Percentiles rank a stretch among this genome's conserved stretches.
Conservation (phyloP, 2,329 filamentous ascomycete genomes). For the Pseudovirgaria hyperparasitica region DNA sequence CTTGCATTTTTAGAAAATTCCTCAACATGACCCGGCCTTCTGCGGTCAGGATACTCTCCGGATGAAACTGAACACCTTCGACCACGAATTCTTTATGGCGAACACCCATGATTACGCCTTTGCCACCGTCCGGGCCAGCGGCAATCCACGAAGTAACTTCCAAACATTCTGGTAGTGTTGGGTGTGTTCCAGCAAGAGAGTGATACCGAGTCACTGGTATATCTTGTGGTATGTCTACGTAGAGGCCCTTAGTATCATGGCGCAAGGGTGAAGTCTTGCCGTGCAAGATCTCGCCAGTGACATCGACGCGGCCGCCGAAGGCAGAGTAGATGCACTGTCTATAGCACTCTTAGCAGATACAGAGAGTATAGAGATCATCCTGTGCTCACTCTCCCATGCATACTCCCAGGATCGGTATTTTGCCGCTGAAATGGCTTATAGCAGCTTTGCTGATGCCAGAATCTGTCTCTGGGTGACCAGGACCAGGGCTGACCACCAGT, state of each 20-base stretch:
- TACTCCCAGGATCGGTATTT: conserved; percentile 91
- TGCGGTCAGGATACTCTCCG: conserved; percentile 89
- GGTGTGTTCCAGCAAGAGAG: conserved; percentile 83
- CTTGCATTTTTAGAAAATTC: conserved; percentile 80
- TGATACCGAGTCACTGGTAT: conserved; percentile 91
- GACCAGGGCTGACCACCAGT: conserved; percentile 86
- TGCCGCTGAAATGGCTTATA: conserved; percentile 82
- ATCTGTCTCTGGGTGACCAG: conserved; percentile 82
- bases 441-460: conserved; percentile 88
- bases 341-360: conserved; percentile 4
- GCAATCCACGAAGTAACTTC: conserved; percentile 87
- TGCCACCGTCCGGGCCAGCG: conserved; percentile 58
- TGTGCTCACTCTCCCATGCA: conserved; percentile 83
- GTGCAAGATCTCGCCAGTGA: conserved; percentile 91
- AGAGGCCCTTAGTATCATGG: conserved; percentile 88
- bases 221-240: conserved; percentile 63
- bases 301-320: conserved; percentile 82
- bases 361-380: background rate
- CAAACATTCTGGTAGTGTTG: conserved; percentile 71
- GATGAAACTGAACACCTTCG: conserved; percentile 97
- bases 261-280: conserved; percentile 88
- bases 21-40: conserved; percentile 80
- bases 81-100: conserved; percentile 81
- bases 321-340: conserved; percentile 92
- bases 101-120: conserved; percentile 90